Percentiles rank a stretch among this genome's conserved stretches.
phyloP scores from a whole-genome alignment of 108 stramenopile genomes.

The Poteriospumella lacustris region DNA sequence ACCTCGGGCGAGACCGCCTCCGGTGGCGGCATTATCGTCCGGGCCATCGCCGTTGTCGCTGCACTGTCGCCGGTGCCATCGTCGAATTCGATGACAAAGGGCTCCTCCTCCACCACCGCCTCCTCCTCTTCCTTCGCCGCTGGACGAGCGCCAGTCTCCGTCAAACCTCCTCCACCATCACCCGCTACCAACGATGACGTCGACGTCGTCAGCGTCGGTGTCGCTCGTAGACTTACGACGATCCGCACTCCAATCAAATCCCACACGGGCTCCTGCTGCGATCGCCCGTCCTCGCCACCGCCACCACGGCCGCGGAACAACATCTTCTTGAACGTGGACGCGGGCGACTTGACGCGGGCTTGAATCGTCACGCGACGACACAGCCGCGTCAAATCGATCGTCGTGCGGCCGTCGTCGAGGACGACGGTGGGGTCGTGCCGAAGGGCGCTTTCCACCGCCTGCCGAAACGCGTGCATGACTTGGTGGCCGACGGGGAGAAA shows the following conservation, averaged over 20 bases:
- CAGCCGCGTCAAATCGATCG: neutral
- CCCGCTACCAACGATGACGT: no score
- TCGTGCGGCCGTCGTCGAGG: neutral
- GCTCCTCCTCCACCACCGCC: neutral
- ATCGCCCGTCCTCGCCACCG: neutral
- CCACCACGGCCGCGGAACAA: no score
- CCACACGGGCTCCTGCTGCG: neutral
- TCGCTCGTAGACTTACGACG: neutral
- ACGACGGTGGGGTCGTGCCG: neutral
- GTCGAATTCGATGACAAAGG: no score
- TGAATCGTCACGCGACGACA: neutral
- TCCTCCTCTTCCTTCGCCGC: neutral
- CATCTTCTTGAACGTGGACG: conserved; percentile 5
- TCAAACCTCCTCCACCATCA: no score
- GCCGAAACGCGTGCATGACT: neutral
- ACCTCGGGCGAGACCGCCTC: neutral
- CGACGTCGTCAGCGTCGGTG: no score
- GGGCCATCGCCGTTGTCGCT: no score
- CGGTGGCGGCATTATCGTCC: neutral
- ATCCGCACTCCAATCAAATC: conserved; percentile 19
- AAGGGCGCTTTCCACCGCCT: neutral
- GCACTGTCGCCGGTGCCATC: no score
- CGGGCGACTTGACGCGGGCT: conserved; percentile 16
- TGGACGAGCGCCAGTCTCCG: neutral
- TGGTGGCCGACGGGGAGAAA: neutral